phyloP scores from a whole-genome alignment of 75 land plant genomes.

The Adiantum capillusveneris region DNA sequence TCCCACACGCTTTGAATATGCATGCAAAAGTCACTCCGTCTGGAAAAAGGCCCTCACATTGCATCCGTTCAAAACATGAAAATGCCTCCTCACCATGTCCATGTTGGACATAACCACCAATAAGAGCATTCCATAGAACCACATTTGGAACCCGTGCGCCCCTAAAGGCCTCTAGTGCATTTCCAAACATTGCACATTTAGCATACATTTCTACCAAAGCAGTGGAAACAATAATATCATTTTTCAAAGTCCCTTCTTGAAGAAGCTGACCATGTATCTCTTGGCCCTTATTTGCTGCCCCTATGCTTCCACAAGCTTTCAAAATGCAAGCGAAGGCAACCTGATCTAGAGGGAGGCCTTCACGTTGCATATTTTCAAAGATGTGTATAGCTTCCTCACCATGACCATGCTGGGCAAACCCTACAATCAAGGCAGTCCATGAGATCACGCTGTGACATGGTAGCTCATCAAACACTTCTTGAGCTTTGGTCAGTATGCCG shows the following conservation, averaged over 20 bases:
- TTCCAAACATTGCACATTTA: constrained; percentile 39
- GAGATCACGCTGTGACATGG: constrained; percentile 24
- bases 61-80: no score
- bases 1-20: no score
- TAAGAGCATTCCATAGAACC: no score
- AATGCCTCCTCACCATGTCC: no score
- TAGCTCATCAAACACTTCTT: constrained; percentile 5
- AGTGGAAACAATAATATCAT: constrained; percentile 22
- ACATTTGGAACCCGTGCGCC: constrained; percentile 20
- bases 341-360: constrained; percentile 24
- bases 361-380: constrained; percentile 27
- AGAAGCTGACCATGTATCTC: constrained; percentile 40
- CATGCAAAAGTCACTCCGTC: no score
- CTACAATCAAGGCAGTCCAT: constrained; percentile 56
- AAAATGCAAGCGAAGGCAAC: constrained; percentile 44
- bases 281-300: constrained; percentile 34
- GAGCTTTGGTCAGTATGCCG: neutral
- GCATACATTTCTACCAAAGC: constrained; percentile 73
- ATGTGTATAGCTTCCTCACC: constrained; percentile 37
- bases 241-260: constrained; percentile 7
- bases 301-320: constrained; percentile 41
- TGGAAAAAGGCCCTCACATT: no score
- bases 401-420: constrained; percentile 49
- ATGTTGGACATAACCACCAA: no score
- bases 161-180: constrained; percentile 45